Base-by-base conservation (phyloP, 306 rosid genomes). In the Sophora flavescens region DNA sequence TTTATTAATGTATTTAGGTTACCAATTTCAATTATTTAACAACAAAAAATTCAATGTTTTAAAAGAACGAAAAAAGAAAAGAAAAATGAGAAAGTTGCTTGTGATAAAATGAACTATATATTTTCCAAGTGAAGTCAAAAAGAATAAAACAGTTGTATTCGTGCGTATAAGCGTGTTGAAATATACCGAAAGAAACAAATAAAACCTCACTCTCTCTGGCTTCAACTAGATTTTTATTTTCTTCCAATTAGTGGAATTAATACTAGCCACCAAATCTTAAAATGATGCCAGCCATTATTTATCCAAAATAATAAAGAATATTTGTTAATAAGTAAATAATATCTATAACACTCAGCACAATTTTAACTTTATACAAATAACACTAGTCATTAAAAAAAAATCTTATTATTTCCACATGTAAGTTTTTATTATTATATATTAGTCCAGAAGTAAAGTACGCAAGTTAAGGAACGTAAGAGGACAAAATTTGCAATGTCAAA, bases 141-240 rank as follows among this genome's bases (percentile, higher is more conserved):
- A 9, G 56, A 48, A 63, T 12, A 64, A 1, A 65, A 45, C 68
- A 74, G 77, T 54, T 77, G 88, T 84, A 68, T 68, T 56, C 8
- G 6, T 30, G 76, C 72, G 75, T 68, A 68, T 42, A 84, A 77
- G 83, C 85, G 88, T 50, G 88, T 84, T 84, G 88, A 84, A 77
- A 64, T 22, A 44, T 15, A 65, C 9, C 8, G 47, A 32, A 50
- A 50, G 50, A 63, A 76, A 77, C 45, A 64, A 77, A 62, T 14
- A 56, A 26, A 63, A 53, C 6, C 48, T 44, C 17, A 4, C 14
- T 50, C 9, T 39, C 53, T 39, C 33, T 45, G 41, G 11, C 53
- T 65, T 38, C 79, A 60, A n/a, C 68, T 42, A 18, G 18, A 38
- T 3, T 12, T 30, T 12, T 9, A n/a, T 2, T 38, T 30, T 30